These are phyloP conservation scores for Arthrobotrys conoides DNA, from an alignment of 2,329 filamentous ascomycete genomes.

Conservation along the genomic window DNA sequence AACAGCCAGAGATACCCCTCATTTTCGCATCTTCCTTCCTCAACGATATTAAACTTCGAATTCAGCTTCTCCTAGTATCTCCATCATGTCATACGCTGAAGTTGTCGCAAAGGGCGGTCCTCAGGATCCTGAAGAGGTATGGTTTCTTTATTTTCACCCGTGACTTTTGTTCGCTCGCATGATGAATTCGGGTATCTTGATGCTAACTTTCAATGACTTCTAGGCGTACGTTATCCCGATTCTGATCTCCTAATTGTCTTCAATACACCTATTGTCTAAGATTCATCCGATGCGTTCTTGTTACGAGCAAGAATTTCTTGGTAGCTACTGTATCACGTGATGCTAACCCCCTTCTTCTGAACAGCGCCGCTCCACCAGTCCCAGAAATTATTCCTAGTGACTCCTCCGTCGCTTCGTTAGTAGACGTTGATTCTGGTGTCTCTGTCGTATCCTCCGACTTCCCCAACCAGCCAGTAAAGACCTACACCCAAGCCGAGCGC, in stretches of 20 bases:
- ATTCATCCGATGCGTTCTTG: not conserved
- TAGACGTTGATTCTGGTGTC: constrained; percentile 55
- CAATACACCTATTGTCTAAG: not conserved
- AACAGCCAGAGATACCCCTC: constrained; percentile 29
- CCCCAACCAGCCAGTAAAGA: constrained; percentile 42
- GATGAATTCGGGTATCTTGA: not conserved
- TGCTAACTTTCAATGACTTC: constrained; percentile 11
- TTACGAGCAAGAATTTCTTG: not conserved
- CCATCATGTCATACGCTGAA: constrained; percentile 48
- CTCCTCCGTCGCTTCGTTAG: constrained; percentile 54
- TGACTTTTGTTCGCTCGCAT: not conserved
- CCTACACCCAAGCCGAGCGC: constrained; percentile 55
- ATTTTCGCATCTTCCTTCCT: constrained; percentile 21
- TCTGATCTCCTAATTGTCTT: not conserved
- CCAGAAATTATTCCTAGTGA: constrained; percentile 47
- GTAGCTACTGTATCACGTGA: not conserved
- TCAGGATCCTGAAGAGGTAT: constrained; percentile 56
- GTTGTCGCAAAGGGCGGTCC: constrained; percentile 53
- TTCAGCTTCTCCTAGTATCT: not conserved
- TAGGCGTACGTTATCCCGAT: constrained; percentile 32
- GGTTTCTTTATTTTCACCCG: not conserved
- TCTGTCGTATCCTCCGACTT: constrained; percentile 56
- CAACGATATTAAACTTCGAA: not conserved
- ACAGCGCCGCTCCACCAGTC: constrained; percentile 47
- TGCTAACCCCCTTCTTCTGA: constrained; percentile 12